Evolutionary conservation across 768 basidiomycete species (phyloP), one percentile per base, ranked within the genome.

Genomic region (Paxillus rubicundulus): DNA sequence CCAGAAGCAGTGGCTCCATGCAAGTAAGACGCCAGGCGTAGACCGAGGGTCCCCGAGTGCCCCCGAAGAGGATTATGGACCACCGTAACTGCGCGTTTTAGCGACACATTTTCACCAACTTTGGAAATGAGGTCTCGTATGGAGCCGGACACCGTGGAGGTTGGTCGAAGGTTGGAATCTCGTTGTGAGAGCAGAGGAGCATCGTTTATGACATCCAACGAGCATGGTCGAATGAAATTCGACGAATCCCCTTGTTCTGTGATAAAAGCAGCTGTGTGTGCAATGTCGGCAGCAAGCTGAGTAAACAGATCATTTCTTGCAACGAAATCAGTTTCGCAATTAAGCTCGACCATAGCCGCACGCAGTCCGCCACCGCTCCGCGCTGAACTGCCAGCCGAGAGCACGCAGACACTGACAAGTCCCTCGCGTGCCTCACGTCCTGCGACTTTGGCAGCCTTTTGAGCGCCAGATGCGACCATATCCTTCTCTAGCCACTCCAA

Each of bases 301-400:
- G 82, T 77, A 62, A 98, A 98, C 12, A 92, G 74, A 52, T 86
- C 82, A 61, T 92, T 95, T 57, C 90, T 74, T 20, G 85, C 91
- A 27, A 98, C 95, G 66, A 97, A 98, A 73, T 98, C 95, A 47
- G 95, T 97, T 74, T 98, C 95, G 74, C 95, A 98, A 60, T 91
- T 92, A 55, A 97, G 75, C 70, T 98, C 95, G 51, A 98, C 75
- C 81, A 97, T 88, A 17, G 87, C 85, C 10, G 89, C 92, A 34
- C 90, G 82, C 33, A 89, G 70, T 36, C 80, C 77, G 1, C 77
- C 77, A 17, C 67, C 68, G 7, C 70, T 68, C 34, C 58, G 56
- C 34, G 63, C 72, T 10, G 62, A 77, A 18, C 72, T 71, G 14
- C 87, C 89, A 13, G 79, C 74, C 16, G 89, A 84, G 20, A 96